Base-by-base conservation (phyloP, 768 basidiomycete genomes). In the Leccinum truebloodii region DNA sequence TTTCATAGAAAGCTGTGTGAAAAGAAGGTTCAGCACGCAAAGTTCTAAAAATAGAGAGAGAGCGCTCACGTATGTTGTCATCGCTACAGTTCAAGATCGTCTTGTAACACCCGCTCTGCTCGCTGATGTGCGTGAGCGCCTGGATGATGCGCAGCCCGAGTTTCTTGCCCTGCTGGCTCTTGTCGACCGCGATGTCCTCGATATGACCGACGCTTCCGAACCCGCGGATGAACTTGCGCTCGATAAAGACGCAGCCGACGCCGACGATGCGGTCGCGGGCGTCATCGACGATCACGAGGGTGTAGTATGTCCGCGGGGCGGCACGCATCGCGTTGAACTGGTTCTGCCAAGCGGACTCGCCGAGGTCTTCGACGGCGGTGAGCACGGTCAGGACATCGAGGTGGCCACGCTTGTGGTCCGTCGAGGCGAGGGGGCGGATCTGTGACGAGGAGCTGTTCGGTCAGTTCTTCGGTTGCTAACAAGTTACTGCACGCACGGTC, bases 31-130 rank as follows among this genome's bases (percentile, higher is more conserved):
- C 46, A 66, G 55, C 56, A 28, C 62, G 62, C 51, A 8, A 39
- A 39, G n/a, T 35, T 18, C 41, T 61, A 52, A 14, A 6, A 52
- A 54, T 52, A 28, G 61, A 39, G 37, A 12, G n/a, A 24, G 22
- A 24, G 24, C 37, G 86, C 95, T 75, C 71, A 98, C 96, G 91
- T 63, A 95, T 89, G 67, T 99, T 99, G 57, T 81, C 80, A 62
- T 93, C 86, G 71, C 83, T 92, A 73, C 97, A 99, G 73, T 99
- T 96, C 71, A 99, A 77, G 67, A 99, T 98, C 16, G 95, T 95
- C 87, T 99, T 99, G 79, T 98, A 99, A 75, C 90, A 83, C 50
- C 95, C 87, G 62, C 79, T 77, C 63, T 73, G 77, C 83, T 95
- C 89, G 73, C 92, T 91, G 69, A 98, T 87, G 55, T 81, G 82